Evolutionary conservation across 1,284 basidiomycete species (phyloP).

Genomic region (Puccinia horiana): DNA sequence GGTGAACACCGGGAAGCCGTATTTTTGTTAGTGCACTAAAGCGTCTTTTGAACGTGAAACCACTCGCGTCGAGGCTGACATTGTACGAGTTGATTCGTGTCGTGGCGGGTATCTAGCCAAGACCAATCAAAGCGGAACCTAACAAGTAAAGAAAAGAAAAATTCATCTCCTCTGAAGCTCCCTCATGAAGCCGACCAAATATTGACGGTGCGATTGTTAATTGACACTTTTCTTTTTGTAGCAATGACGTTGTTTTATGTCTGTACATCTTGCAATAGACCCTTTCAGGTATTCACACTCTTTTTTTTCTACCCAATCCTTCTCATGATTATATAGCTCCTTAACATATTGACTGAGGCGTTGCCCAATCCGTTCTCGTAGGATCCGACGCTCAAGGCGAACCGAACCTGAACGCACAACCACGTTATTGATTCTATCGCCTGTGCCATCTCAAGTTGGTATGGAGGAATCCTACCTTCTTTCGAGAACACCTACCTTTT

Average conservation of each 20-base stretch:
- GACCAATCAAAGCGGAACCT: conserved; percentile 48
- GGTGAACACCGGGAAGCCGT: conserved; percentile 49
- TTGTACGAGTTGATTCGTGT: neutral
- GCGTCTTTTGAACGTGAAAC: neutral
- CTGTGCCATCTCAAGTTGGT: too few species aligned
- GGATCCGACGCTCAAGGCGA: conserved; percentile 32
- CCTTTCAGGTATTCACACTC: conserved; percentile 23
- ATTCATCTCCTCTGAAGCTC: neutral
- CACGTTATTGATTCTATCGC: too few species aligned
- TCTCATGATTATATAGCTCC: neutral
- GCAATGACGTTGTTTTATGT: conserved; percentile 49
- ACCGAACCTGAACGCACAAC: neutral
- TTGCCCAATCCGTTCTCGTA: neutral
- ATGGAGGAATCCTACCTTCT: too few species aligned
- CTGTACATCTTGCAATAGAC: conserved; percentile 44
- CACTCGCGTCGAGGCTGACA: neutral
- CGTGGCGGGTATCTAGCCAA: conserved; percentile 23
- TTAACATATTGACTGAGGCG: too few species aligned
- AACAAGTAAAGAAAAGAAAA: conserved; percentile 32
- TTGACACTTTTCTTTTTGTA: neutral
- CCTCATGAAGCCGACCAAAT: neutral
- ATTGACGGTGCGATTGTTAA: neutral
- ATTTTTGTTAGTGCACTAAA: conserved; percentile 39
- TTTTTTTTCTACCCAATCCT: neutral
- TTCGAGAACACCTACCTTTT: too few species aligned